These are phyloP conservation scores for Solanum boliviense DNA, from an alignment of 257 asterid genomes.

Conservation along the genomic window DNA sequence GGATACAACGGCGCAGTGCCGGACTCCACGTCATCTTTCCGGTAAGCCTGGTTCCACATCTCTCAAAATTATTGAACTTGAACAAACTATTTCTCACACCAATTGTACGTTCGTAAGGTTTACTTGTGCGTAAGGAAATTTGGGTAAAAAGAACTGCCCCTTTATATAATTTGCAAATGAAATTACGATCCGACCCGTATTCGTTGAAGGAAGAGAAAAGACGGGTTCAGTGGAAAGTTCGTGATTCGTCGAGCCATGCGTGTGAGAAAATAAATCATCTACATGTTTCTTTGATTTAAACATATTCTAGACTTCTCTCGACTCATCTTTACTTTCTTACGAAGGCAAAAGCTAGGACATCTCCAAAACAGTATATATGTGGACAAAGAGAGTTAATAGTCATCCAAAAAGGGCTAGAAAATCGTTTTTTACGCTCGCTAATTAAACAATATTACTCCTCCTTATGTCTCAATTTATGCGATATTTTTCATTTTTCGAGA, in stretches of 20 bases:
- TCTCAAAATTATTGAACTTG: background rate
- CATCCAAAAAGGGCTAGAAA: background rate
- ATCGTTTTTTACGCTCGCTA: too few species aligned
- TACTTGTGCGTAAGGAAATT: background rate
- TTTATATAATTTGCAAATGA: background rate
- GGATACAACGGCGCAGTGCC: slow-evolving; percentile 44
- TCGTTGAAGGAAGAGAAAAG: background rate
- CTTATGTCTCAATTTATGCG: too few species aligned
- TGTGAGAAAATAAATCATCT: background rate
- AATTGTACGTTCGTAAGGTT: background rate
- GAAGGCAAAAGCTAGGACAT: background rate
- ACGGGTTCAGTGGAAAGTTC: background rate
- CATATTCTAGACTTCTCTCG: slow-evolving; percentile 4
- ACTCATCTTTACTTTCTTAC: background rate
- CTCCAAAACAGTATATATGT: background rate
- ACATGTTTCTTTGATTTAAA: background rate
- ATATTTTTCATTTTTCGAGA: too few species aligned
- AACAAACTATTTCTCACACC: background rate
- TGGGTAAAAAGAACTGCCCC: background rate
- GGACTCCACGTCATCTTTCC: slow-evolving; percentile 48
- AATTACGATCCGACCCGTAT: background rate
- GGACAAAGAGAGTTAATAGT: background rate
- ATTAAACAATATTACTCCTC: too few species aligned
- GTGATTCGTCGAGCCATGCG: background rate
- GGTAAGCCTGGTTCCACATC: slow-evolving; percentile 34